Conservation (phyloP, 1,284 basidiomycete genomes). For the Lentinus polychrous region DNA sequence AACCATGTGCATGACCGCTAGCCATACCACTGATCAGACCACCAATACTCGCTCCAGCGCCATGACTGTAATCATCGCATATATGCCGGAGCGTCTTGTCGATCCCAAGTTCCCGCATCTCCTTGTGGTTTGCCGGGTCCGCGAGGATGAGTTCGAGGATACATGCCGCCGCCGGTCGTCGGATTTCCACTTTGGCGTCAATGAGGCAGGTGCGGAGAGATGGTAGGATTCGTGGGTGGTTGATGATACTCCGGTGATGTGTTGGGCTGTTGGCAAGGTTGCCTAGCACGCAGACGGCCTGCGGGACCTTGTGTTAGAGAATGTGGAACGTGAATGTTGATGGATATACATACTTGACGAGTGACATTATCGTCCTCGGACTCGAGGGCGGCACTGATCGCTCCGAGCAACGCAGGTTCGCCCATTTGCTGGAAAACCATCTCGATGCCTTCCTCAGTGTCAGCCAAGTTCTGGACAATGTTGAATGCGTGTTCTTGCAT, state of each 20-base stretch:
- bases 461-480: slow-evolving; percentile 56
- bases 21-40: background rate
- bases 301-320: background rate
- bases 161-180: slow-evolving; percentile 53
- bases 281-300: slow-evolving; percentile 53
- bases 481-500: slow-evolving; percentile 65
- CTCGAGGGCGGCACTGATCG: slow-evolving; percentile 39
- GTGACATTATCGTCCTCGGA: slow-evolving; percentile 45
- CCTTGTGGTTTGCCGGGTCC: slow-evolving; percentile 27
- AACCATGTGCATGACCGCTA: too few species aligned
- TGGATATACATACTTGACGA: slow-evolving; percentile 34
- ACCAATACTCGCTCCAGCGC: background rate
- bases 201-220: slow-evolving; percentile 50
- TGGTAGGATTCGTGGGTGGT: slow-evolving; percentile 41
- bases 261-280: slow-evolving; percentile 57
- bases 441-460: slow-evolving; percentile 52
- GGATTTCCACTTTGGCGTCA: slow-evolving; percentile 47
- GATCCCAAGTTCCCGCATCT: slow-evolving; percentile 37
- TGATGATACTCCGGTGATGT: slow-evolving; percentile 41
- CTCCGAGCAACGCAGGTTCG: slow-evolving; percentile 34
- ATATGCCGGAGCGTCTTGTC: slow-evolving; percentile 39
- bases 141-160: slow-evolving; percentile 43
- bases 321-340: slow-evolving; percentile 2
- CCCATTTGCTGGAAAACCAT: slow-evolving; percentile 50
- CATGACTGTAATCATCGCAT: slow-evolving; percentile 35